Percentiles rank a stretch among this genome's conserved stretches.
phyloP scores from a whole-genome alignment of 148 eudicot species.

The Bassia scoparia region DNA sequence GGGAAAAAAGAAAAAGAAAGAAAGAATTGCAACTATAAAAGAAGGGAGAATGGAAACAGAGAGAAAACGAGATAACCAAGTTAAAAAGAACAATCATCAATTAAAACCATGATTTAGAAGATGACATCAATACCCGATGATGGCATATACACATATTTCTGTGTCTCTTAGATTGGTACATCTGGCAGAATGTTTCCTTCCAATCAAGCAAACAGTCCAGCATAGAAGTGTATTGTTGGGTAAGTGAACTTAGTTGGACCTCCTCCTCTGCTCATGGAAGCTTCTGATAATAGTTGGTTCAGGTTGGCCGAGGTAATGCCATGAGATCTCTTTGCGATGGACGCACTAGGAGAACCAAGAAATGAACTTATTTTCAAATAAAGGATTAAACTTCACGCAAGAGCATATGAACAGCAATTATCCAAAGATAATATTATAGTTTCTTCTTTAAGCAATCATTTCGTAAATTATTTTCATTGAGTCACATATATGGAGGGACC shows the following conservation, averaged over 20 bases:
- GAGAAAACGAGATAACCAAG: not conserved
- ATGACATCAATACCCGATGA: conserved; percentile 74
- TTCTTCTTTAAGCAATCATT: too few relatives aligned
- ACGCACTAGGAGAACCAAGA: conserved; percentile 58
- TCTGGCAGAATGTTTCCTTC: conserved; percentile 99
- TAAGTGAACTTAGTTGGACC: conserved; percentile 42
- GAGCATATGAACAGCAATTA: too few relatives aligned
- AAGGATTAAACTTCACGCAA: too few relatives aligned
- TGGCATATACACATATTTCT: conserved; percentile 94
- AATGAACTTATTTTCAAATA: too few relatives aligned
- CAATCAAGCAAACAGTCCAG: conserved; percentile 96
- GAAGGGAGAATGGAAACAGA: conserved; percentile 2
- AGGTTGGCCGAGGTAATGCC: conserved; percentile 86
- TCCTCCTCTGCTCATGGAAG: conserved; percentile 42
- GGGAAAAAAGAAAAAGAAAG: not conserved
- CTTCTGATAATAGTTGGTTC: conserved; percentile 65
- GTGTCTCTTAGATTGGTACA: conserved; percentile 84
- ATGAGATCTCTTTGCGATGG: conserved; percentile 89
- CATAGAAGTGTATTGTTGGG: conserved; percentile 63
- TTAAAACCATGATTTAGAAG: not conserved
- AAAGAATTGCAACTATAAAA: not conserved
- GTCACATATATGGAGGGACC: too few relatives aligned
- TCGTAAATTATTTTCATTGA: too few relatives aligned
- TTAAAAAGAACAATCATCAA: not conserved
- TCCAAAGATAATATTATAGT: too few relatives aligned